Base-by-base conservation (phyloP, 1,139 yeast genomes). In the Candida freyschussii region DNA sequence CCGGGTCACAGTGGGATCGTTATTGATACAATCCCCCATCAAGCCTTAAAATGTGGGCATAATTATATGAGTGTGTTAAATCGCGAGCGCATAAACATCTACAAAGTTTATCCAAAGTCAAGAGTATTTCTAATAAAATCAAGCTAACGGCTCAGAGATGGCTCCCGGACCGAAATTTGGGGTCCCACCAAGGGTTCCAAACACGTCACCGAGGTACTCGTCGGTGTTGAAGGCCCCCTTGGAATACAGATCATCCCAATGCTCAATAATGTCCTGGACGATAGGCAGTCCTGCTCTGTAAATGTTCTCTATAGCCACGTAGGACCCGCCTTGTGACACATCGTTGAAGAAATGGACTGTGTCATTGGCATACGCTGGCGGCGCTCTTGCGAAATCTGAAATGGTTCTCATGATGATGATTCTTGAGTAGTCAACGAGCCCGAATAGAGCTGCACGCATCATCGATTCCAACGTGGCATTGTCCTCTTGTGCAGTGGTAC, bases 401-500 rank as follows among this genome's bases (percentile, higher is more conserved):
- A 36, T 29, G 24, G 40, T 36, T 32, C 40, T 32, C 40, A 36
- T 36, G 22, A 36, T 13, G 21, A 36, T 32, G 24, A 36, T 20
- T 22, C 40, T 30, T 11, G 32, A 14, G 26, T 17, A 36, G 29
- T 36, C 40, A 10, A 36, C 34, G 8, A 36, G 33, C 16, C 36
- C 36, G 24, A 32, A 36, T 24, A 32, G 13, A 23, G 26, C 32
- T 6, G 40, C 40, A 29, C 40, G 29, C 40, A 36, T 36, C 26
- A 36, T 29, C 17, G 40, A 32, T 28, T 36, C 40, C 17, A 36
- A 19, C n/a, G 40, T 36, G 24, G 40, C 40, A 21, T 36, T 36
- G 34, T 36, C 40, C 36, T 36, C 40, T 32, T 36, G 40, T 6
- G 40, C 40, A 17, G 40, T 36, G 26, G 40, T 10, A 22, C 40